These are phyloP conservation scores for Nigrospora sphaerica DNA, from an alignment of 2,329 filamentous ascomycete species.

Conservation along the genomic window DNA sequence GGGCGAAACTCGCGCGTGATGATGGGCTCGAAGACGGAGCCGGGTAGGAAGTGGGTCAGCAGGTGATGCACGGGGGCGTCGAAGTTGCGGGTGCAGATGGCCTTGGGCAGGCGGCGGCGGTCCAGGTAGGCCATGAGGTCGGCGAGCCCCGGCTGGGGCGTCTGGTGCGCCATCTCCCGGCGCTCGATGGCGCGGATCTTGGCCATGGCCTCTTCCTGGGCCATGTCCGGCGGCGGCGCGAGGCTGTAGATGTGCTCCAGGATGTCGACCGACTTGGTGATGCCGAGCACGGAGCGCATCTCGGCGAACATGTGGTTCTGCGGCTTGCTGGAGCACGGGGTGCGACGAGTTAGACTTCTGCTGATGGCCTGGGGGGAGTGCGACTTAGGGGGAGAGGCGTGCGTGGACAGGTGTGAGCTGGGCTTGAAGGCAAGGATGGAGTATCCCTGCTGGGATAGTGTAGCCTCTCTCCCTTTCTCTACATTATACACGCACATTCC, in stretches of 20 bases:
- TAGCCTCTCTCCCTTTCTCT: too few species aligned
- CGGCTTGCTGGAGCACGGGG: conserved; percentile 53
- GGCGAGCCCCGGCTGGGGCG: conserved; percentile 72
- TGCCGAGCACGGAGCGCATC: conserved; percentile 72
- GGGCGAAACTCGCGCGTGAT: conserved; percentile 77
- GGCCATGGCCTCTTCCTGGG: conserved; percentile 58
- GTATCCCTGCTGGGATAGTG: too few species aligned
- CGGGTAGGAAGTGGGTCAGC: conserved; percentile 65
- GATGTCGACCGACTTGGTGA: conserved; percentile 71
- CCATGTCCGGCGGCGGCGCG: conserved; percentile 38
- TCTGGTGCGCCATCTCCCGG: conserved; percentile 70
- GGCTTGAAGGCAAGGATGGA: too few species aligned
- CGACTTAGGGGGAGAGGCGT: too few species aligned
- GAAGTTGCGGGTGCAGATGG: conserved; percentile 92
- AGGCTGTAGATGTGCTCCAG: conserved; percentile 80
- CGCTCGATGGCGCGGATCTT: conserved; percentile 76
- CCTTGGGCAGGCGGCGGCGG: conserved; percentile 59
- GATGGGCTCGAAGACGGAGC: conserved; percentile 65
- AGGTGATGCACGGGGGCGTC: conserved; percentile 71
- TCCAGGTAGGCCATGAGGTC: conserved; percentile 80
- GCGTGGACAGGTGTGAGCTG: too few species aligned
- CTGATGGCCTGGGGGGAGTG: too few species aligned
- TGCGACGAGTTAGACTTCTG: too few species aligned
- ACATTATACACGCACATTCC: too few species aligned
- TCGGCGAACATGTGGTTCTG: conserved; percentile 94